These are phyloP conservation scores for Termitomyces sp. DNA, from an alignment of 768 basidiomycete species.

Conservation along the genomic window DNA sequence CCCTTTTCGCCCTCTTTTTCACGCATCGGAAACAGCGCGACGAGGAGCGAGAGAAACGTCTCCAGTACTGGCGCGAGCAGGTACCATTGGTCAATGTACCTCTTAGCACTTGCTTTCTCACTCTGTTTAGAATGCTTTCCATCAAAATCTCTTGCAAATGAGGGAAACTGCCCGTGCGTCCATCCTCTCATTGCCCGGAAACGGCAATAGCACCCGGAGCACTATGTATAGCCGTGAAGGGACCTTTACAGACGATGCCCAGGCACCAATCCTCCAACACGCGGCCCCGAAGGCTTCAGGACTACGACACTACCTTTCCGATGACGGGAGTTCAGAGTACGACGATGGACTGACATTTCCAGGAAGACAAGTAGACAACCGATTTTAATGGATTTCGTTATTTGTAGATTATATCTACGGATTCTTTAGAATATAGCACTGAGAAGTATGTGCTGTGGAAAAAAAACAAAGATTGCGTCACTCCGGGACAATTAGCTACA, in stretches of 20 bases:
- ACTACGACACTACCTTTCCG: constrained; percentile 46
- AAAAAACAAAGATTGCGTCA: background rate
- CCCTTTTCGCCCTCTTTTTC: constrained; percentile 61
- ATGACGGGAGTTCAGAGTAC: constrained; percentile 41
- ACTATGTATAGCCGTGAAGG: constrained; percentile 44
- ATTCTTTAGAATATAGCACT: constrained; percentile 1
- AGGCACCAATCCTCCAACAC: constrained; percentile 46
- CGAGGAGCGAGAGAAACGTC: constrained; percentile 73
- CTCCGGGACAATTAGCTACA: background rate
- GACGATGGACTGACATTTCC: constrained; percentile 46
- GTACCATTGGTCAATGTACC: constrained; percentile 23
- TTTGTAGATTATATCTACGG: constrained; percentile 11
- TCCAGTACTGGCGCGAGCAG: constrained; percentile 90
- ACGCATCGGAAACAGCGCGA: constrained; percentile 69
- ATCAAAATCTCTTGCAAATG: constrained; percentile 77
- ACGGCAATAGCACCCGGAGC: constrained; percentile 40
- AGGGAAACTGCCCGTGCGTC: constrained; percentile 67
- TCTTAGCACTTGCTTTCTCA: background rate
- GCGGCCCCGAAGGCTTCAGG: constrained; percentile 48
- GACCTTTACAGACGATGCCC: constrained; percentile 47
- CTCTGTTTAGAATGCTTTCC: constrained; percentile 58
- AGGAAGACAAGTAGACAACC: constrained; percentile 26
- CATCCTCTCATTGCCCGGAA: constrained; percentile 48
- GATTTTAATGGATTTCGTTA: constrained; percentile 23
- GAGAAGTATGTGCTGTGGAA: background rate